phyloP scores from a whole-genome alignment of 768 basidiomycete species.

The Tephrocybe sp. region DNA sequence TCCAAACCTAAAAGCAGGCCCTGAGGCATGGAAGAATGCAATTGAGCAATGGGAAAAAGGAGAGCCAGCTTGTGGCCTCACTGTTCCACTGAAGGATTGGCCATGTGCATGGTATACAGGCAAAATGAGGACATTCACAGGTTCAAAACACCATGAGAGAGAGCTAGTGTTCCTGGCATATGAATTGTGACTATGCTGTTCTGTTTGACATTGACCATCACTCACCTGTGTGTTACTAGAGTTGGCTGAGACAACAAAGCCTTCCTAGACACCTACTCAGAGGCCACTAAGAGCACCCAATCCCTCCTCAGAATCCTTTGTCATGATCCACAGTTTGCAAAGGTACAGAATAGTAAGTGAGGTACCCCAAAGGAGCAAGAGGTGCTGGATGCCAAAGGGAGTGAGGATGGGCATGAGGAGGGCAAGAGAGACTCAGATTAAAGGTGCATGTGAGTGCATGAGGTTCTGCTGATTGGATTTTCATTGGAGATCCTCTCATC shows the following conservation, averaged over 20 bases:
- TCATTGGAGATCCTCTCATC: no score
- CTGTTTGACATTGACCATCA: background rate
- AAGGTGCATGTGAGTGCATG: no score
- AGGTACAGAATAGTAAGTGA: background rate
- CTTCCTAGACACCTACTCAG: conserved; percentile 14
- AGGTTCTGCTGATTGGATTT: no score
- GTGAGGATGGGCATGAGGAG: no score
- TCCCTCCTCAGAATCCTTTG: conserved; percentile 1
- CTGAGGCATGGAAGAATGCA: conserved; percentile 23
- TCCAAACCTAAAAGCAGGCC: conserved; percentile 17
- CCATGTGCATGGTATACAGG: conserved; percentile 25
- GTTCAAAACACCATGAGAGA: conserved; percentile 17
- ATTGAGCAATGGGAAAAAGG: conserved; percentile 27
- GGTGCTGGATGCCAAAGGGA: background rate
- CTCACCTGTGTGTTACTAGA: conserved; percentile 1
- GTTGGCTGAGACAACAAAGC: conserved; percentile 11
- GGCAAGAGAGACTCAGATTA: background rate
- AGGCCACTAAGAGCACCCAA: conserved; percentile 12
- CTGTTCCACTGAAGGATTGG: conserved; percentile 28
- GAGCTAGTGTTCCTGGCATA: conserved; percentile 23
- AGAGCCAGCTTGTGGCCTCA: conserved; percentile 16
- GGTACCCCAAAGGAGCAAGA: conserved; percentile 1
- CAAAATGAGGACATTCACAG: conserved; percentile 15
- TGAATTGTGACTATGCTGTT: conserved; percentile 17
- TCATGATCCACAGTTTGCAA: background rate